These are phyloP conservation scores for Akanthomyces uredinophilus DNA, from an alignment of 2,329 filamentous ascomycete genomes.

Conservation along the genomic window DNA sequence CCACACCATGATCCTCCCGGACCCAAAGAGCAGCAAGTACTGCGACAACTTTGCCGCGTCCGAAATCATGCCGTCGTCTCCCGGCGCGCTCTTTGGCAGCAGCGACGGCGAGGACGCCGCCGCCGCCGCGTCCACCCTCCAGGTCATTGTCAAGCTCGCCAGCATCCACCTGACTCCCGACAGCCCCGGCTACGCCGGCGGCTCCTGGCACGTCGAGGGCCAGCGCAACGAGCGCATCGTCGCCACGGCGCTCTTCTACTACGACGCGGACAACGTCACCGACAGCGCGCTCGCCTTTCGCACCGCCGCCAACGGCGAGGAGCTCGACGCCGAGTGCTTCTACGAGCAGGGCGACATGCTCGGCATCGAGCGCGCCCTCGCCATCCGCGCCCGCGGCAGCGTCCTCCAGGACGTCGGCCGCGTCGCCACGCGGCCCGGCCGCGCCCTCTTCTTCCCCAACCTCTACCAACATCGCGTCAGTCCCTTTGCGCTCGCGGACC, in stretches of 20 bases:
- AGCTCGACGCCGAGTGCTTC: conserved; percentile 21
- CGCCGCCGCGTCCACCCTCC: conserved; percentile 33
- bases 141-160: conserved; percentile 60
- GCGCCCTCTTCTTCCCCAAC: conserved; percentile 54
- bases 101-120: conserved; percentile 21
- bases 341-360: conserved; percentile 30
- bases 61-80: background rate
- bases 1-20: conserved; percentile 22
- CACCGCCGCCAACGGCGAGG: conserved; percentile 31
- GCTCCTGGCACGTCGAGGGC: conserved; percentile 53
- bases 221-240: conserved; percentile 58
- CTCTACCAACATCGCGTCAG: conserved; percentile 46
- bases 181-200: conserved; percentile 48
- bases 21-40: conserved; percentile 21
- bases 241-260: conserved; percentile 59
- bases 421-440: conserved; percentile 40
- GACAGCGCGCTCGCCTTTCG: conserved; percentile 47
- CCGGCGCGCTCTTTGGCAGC: conserved; percentile 13
- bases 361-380: conserved; percentile 32
- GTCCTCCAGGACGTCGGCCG: conserved; percentile 37
- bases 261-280: conserved; percentile 56
- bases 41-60: conserved; percentile 22
- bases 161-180: conserved; percentile 57
- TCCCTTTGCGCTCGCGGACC: conserved; percentile 48
- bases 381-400: conserved; percentile 19